Conservation (phyloP, 2,329 filamentous ascomycete genomes). For the Falciphora oryzae region DNA sequence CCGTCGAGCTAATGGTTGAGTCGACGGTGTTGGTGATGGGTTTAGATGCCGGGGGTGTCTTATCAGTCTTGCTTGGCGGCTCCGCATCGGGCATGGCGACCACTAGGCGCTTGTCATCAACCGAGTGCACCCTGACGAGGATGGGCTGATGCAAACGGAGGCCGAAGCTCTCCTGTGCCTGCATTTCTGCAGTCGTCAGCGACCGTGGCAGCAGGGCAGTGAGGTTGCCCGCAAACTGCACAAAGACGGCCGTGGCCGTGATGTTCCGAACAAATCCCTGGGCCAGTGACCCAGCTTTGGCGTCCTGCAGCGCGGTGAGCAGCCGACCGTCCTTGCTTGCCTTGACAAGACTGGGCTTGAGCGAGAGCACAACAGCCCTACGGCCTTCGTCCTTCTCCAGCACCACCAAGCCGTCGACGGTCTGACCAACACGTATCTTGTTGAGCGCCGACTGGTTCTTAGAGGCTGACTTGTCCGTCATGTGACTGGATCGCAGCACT, state of each 20-base stretch:
- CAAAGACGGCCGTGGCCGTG: conserved; percentile 72
- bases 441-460: conserved; percentile 74
- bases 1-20: conserved; percentile 53
- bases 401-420: conserved; percentile 73
- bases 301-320: conserved; percentile 64
- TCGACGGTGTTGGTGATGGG: conserved; percentile 48
- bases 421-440: conserved; percentile 79
- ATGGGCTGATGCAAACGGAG: conserved; percentile 72
- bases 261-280: conserved; percentile 83
- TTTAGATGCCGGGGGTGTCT: conserved; percentile 15
- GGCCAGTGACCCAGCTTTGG: conserved; percentile 61
- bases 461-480: conserved; percentile 76
- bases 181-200: conserved; percentile 66
- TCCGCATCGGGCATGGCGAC: conserved; percentile 45
- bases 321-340: conserved; percentile 68
- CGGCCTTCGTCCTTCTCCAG: conserved; percentile 80
- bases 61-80: conserved; percentile 31
- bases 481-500: conserved; percentile 67
- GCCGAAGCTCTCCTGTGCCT: conserved; percentile 62
- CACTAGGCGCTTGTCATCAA: conserved; percentile 67
- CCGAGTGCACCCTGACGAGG: conserved; percentile 62
- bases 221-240: conserved; percentile 77
- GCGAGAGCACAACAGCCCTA: conserved; percentile 68
- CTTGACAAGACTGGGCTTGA: conserved; percentile 76
- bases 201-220: conserved; percentile 76